Base-by-base conservation (phyloP, 768 basidiomycete genomes). In the Termitomyces sp. region DNA sequence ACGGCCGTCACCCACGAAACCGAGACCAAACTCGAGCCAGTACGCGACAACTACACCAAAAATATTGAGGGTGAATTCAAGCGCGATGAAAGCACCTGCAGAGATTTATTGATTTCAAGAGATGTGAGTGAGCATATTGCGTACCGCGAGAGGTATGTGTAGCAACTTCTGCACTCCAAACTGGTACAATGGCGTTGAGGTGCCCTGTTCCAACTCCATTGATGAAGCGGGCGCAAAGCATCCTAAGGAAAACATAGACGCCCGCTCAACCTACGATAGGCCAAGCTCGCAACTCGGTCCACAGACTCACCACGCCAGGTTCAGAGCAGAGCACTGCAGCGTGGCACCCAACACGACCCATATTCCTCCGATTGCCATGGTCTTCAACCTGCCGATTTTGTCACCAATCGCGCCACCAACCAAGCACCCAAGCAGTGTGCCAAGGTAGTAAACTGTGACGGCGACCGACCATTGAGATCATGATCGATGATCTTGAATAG, bases 1-100 rank as follows among this genome's bases (percentile, higher is more conserved):
- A 12, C 64, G 67, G 39, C 77, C 76, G 58, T 77, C 74, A 9
- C 73, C 77, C 26, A 78, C 64, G 59, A 76, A 78, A 9, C 74
- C 73, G 5, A 78, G 71, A 3, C 72, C 76, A 61, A 78, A 78
- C 56, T 77, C 74, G 8, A 78, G 67, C 75, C 76, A 78, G 55
- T 78, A 78, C 7, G 76, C 76, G 36, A 77, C 72, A 24, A 76
- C 75, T 27, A 78, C 74, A 27, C 76, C 76, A 41, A 77, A 70
- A 5, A 71, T 71, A 20, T 72, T 72, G 31, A 76, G 67, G 3
- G 75, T 78, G 56, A 78, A 78, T 55, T 77, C 75, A 53, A 71
- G 65, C 8, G 75, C 75, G 37, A 78, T 76, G 62, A 77, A 78
- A 6, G 76, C 76, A 16, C 75, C 76, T 70, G 53, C 4, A 14